Evolutionary conservation across 2,329 filamentous ascomycete genomes (phyloP), one percentile per base, ranked within the genome.

Genomic region (Huntiella omanensis): DNA sequence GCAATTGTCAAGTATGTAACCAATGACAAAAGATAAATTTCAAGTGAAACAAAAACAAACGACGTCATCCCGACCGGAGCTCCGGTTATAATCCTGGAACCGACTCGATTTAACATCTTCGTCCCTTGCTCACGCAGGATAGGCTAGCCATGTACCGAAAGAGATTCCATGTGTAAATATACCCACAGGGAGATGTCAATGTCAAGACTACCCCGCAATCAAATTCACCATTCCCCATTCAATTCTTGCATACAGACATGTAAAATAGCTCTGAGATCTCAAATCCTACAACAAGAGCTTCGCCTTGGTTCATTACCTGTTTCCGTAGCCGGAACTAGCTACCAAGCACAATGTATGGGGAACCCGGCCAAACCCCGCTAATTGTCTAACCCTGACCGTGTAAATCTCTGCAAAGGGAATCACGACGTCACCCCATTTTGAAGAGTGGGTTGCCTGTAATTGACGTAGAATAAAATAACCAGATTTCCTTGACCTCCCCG

Each of bases 351-450:
- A 28, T 28, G 22, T 28, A 28, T 28, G 22, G 22, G 22, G 22
- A 28, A 28, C 22, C 22, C 22, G 22, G 22, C 22, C 22, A 36
- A 43, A 43, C 40, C 40, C 40, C 13, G 32, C 40, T 16, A 11
- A 43, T 15, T 28, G 22, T 8, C 32, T 43, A 43, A 43, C 40
- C 40, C 40, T 43, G 32, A 5, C 32, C 32, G 32, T 43, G 40
- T 43, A 43, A 43, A 43, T 43, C 22, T 43, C 40, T 43, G 40
- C 40, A 43, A 35, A 13, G 16, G 40, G 40, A 34, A 43, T 43
- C 34, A 10, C 12, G 34, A 43, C 40, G 13, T 43, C 15, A 34
- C 16, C 13, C 15, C 40, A 43, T 43, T 17, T 19, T 28, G 22
- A 28, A 34, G 34, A 4, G 13, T 43, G 13, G 38, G 17, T 16